Percentiles rank a stretch among this genome's conserved stretches.
Conservation (phyloP, 2,329 filamentous ascomycete species). For the Aspergillus pseudoterreus region DNA sequence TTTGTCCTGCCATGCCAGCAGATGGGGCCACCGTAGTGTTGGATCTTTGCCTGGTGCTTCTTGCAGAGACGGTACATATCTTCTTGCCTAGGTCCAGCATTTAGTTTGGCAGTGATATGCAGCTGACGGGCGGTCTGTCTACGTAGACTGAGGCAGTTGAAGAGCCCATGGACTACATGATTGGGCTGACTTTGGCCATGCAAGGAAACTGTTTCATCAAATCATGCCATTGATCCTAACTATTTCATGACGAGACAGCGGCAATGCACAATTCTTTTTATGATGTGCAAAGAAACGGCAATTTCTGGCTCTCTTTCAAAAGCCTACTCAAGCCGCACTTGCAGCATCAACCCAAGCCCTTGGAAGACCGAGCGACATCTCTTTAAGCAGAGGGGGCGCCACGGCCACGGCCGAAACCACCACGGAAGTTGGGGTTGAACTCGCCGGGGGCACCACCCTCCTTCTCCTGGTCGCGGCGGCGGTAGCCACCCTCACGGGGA, state of each 20-base stretch:
- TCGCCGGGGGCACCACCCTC: slow-evolving; percentile 88
- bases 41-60: too few species aligned
- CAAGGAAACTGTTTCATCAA: not conserved
- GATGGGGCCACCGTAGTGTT: too few species aligned
- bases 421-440: slow-evolving; percentile 90
- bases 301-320: slow-evolving; percentile 21
- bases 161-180: slow-evolving; percentile 3
- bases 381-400: slow-evolving; percentile 60
- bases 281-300: slow-evolving; percentile 21
- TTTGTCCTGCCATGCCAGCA: too few species aligned
- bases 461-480: slow-evolving; percentile 86
- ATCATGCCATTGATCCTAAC: slow-evolving; percentile 31
- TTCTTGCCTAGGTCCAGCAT: too few species aligned
- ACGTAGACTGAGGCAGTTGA: not conserved
- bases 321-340: slow-evolving; percentile 28
- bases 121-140: not conserved
- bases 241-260: slow-evolving; percentile 24
- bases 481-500: slow-evolving; percentile 81
- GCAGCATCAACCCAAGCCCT: slow-evolving; percentile 26
- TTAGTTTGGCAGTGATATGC: too few species aligned
- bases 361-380: slow-evolving; percentile 32
- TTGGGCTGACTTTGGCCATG: too few species aligned
- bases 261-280: slow-evolving; percentile 22
- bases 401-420: slow-evolving; percentile 85
- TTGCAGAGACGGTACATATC: too few species aligned